Conservation (phyloP, 768 basidiomycete genomes). For the Cyclocybe cylindracea region DNA sequence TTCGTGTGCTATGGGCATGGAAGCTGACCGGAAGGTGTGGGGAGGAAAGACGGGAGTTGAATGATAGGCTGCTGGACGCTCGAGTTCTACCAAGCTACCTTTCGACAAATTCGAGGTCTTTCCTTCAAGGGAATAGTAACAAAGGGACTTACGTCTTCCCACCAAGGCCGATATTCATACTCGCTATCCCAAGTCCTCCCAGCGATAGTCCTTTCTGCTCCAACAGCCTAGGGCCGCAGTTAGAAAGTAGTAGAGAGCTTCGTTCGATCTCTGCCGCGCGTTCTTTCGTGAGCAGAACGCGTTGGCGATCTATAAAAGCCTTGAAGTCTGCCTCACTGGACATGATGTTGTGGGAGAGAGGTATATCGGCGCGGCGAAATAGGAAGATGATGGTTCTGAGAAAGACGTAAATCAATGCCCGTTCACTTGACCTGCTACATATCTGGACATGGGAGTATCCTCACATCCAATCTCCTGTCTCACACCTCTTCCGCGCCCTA, state of each 20-base stretch:
- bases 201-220: constrained; percentile 87
- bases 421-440: no score
- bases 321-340: constrained; percentile 38
- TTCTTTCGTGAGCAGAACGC: constrained; percentile 67
- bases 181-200: constrained; percentile 66
- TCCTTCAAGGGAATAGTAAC: background rate
- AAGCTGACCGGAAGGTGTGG: constrained; percentile 73
- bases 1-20: background rate
- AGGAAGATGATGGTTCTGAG: no score
- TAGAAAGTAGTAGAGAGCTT: constrained; percentile 75
- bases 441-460: no score
- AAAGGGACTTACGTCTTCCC: constrained; percentile 74
- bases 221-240: constrained; percentile 81
- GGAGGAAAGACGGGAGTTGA: constrained; percentile 72
- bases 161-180: constrained; percentile 83
- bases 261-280: constrained; percentile 84
- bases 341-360: constrained; percentile 14
- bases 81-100: constrained; percentile 81
- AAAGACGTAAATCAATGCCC: no score
- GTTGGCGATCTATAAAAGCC: constrained; percentile 69
- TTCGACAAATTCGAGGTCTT: constrained; percentile 28
- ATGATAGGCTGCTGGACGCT: constrained; percentile 82
- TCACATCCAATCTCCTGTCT: background rate
- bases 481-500: background rate
- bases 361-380: no score